phyloP scores from a whole-genome alignment of 345 rosid species.

The Eutrema japonicum region DNA sequence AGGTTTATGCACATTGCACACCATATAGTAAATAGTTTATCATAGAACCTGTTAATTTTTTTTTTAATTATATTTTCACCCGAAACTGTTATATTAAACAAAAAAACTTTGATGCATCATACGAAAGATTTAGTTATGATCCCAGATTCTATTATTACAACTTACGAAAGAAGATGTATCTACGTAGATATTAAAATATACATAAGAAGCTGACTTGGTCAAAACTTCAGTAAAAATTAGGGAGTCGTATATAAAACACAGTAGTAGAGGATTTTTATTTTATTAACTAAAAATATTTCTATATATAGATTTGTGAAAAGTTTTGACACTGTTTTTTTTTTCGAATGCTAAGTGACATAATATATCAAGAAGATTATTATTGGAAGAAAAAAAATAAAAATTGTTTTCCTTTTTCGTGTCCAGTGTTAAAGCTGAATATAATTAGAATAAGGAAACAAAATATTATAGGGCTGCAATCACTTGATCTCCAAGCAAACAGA shows the following conservation, averaged over 20 bases:
- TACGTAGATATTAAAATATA: neutral
- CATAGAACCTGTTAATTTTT: neutral
- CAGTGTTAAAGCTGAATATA: neutral
- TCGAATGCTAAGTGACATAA: neutral
- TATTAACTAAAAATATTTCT: neutral
- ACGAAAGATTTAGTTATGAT: neutral
- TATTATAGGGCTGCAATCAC: conserved; percentile 30
- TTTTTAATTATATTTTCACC: neutral
- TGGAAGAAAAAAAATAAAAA: neutral
- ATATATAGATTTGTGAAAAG: neutral
- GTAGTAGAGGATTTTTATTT: neutral
- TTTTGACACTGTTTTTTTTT: neutral
- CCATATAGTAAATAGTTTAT: conserved; percentile 12
- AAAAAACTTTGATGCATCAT: neutral
- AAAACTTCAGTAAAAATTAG: neutral
- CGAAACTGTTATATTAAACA: neutral
- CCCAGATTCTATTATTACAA: conserved; percentile 4
- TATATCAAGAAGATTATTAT: neutral
- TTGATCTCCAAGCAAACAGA: conserved; percentile 40
- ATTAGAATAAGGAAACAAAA: conserved; percentile 7
- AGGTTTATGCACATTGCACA: conserved; percentile 30
- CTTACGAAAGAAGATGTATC: neutral
- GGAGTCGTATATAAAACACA: too few species aligned
- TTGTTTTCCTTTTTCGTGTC: neutral
- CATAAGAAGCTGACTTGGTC: neutral